Conservation (phyloP, 2,329 filamentous ascomycete genomes). For the Tolypocladium tundrense region DNA sequence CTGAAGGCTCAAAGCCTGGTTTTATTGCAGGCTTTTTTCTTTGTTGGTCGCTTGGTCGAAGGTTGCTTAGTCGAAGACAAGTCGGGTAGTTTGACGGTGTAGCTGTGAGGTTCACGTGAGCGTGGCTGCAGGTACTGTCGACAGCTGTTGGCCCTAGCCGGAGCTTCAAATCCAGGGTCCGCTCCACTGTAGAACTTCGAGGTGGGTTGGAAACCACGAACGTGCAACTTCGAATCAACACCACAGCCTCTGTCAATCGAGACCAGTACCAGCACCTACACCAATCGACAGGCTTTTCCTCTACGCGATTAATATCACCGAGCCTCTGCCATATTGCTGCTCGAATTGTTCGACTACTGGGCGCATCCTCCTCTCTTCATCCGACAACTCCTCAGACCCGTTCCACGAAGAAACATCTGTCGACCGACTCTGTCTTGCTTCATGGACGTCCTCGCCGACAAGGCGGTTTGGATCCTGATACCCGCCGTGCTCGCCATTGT, state of each 20-base stretch:
- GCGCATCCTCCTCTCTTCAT: background rate
- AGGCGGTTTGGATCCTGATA: slow-evolving; percentile 11
- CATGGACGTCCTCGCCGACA: slow-evolving; percentile 4
- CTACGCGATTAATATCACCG: background rate
- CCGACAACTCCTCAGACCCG: background rate
- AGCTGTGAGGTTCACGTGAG: background rate
- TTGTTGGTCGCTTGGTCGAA: background rate
- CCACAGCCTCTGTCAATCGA: background rate
- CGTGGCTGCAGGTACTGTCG: background rate
- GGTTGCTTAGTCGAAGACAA: background rate
- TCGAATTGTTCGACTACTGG: background rate
- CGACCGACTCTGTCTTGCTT: background rate
- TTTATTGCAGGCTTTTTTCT: too few relatives aligned
- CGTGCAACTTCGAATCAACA: background rate
- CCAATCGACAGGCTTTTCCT: background rate
- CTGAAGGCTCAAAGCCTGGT: background rate
- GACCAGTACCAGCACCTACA: background rate
- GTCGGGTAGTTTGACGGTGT: background rate
- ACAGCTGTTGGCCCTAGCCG: background rate
- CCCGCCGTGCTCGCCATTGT: slow-evolving; percentile 23
- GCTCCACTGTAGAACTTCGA: too few relatives aligned
- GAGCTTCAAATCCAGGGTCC: background rate
- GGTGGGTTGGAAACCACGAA: background rate
- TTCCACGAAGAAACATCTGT: background rate
- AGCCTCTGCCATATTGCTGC: background rate